phyloP scores from a whole-genome alignment of 2,329 filamentous ascomycete species.

The Kalmusia sp. region DNA sequence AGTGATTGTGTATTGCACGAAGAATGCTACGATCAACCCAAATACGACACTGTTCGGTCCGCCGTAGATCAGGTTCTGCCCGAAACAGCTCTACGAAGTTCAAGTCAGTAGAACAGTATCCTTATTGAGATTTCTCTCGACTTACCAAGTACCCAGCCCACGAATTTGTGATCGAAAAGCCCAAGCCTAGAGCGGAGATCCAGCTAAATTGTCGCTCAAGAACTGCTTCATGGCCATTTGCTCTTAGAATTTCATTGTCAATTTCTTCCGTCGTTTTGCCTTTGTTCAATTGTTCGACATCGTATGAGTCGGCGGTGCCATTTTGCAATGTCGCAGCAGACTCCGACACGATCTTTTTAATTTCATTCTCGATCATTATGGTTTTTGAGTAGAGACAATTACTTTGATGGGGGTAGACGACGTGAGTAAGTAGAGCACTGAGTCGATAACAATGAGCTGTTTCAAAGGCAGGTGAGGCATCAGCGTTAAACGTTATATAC shows the following conservation, averaged over 20 bases:
- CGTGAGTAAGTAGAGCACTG: too few relatives aligned
- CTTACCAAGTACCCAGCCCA: neutral
- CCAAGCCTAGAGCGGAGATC: neutral
- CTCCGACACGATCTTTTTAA: neutral
- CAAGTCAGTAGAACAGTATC: neutral
- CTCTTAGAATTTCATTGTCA: neutral
- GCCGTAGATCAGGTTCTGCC: slow-evolving; percentile 7
- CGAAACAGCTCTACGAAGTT: neutral
- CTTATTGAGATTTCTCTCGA: too few relatives aligned
- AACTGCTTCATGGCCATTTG: neutral
- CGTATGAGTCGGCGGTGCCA: neutral
- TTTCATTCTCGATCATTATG: neutral
- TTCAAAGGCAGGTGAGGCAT: neutral
- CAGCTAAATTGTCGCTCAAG: neutral
- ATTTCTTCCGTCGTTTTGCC: neutral
- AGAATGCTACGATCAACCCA: slow-evolving; percentile 2
- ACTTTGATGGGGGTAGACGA: too few relatives aligned
- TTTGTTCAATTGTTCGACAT: neutral
- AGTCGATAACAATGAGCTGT: neutral
- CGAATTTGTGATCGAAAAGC: neutral
- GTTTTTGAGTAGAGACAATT: too few relatives aligned
- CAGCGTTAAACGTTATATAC: neutral
- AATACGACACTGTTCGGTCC: slow-evolving; percentile 7
- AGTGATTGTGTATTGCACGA: slow-evolving; percentile 6
- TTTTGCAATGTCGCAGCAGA: neutral